Evolutionary conservation across 2,329 filamentous ascomycete genomes (phyloP).

Genomic region (Orbilia blumenaviensis): DNA sequence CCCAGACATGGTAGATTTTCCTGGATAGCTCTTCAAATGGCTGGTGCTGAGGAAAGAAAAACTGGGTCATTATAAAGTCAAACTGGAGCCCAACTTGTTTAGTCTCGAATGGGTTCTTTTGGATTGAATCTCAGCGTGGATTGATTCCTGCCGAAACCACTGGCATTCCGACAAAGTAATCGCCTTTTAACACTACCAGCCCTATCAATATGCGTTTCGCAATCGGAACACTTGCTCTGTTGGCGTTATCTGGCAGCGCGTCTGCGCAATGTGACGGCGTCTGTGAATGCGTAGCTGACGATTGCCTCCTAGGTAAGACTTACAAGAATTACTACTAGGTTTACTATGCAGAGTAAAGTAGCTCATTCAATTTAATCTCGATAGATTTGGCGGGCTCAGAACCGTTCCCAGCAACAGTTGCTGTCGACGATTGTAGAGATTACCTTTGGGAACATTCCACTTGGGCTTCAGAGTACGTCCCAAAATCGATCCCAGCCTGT

Average conservation of each 20-base stretch:
- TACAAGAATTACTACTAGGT: not conserved
- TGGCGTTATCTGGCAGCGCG: not conserved
- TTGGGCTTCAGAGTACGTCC: not conserved
- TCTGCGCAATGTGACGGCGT: not conserved
- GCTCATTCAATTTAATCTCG: not conserved
- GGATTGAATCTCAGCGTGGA: not conserved
- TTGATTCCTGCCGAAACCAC: not conserved
- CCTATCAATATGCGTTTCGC: constrained; percentile 18
- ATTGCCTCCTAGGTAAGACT: constrained; percentile 21
- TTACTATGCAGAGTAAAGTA: not conserved
- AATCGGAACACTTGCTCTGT: constrained; percentile 9
- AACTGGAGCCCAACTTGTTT: not conserved
- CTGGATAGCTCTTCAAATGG: not conserved
- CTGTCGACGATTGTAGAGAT: constrained; percentile 11
- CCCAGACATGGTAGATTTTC: not conserved
- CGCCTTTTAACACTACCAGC: not conserved
- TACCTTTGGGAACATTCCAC: constrained; percentile 27
- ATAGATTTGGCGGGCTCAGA: constrained; percentile 5
- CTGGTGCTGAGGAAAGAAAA: not conserved
- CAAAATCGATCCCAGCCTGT: not conserved
- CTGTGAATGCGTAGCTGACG: constrained; percentile 22
- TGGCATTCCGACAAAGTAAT: not conserved
- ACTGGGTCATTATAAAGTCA: not conserved
- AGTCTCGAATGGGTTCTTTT: not conserved
- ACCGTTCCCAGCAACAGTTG: not conserved